Percentiles rank a stretch among this genome's conserved stretches.
These are phyloP conservation scores for Penicillium paxilli DNA, from an alignment of 495 filamentous ascomycete species.

Conservation along the genomic window DNA sequence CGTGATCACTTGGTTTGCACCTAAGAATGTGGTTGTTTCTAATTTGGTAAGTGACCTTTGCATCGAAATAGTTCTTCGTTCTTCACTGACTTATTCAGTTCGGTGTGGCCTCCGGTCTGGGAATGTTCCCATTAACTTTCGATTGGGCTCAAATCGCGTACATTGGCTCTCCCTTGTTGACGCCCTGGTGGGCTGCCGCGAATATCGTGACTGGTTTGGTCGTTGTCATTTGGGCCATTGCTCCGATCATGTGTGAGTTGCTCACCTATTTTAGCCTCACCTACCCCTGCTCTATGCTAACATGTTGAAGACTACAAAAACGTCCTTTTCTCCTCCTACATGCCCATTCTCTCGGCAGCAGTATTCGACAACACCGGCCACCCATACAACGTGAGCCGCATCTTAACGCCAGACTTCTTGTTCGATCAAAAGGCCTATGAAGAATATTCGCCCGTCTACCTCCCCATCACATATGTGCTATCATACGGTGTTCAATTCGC, in stretches of 20 bases:
- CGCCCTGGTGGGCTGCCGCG: conserved; percentile 86
- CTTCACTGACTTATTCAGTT: no score
- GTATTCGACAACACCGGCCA: conserved; percentile 79
- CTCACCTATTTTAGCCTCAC: no score
- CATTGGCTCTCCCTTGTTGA: conserved; percentile 79
- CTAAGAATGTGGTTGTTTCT: conserved; percentile 65
- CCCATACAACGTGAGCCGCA: conserved; percentile 74
- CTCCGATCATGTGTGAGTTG: conserved; percentile 62
- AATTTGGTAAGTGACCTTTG: no score
- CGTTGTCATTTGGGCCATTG: conserved; percentile 78
- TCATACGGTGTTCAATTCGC: conserved; percentile 85
- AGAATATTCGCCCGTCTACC: conserved; percentile 76
- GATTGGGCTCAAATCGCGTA: conserved; percentile 93
- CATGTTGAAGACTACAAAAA: conserved; percentile 79
- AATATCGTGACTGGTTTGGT: conserved; percentile 82
- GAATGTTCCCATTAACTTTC: conserved; percentile 82
- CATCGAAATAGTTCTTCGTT: no score
- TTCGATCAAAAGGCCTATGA: conserved; percentile 74
- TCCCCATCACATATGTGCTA: conserved; percentile 80
- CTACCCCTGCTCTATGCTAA: no score
- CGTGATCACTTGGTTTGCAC: conserved; percentile 84
- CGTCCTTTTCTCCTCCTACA: conserved; percentile 71
- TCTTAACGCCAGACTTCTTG: conserved; percentile 70
- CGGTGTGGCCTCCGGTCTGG: conserved; percentile 80
- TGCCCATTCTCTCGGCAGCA: conserved; percentile 73